Conservation (phyloP, 768 basidiomycete species). For the Neoboletus subvelutipes region DNA sequence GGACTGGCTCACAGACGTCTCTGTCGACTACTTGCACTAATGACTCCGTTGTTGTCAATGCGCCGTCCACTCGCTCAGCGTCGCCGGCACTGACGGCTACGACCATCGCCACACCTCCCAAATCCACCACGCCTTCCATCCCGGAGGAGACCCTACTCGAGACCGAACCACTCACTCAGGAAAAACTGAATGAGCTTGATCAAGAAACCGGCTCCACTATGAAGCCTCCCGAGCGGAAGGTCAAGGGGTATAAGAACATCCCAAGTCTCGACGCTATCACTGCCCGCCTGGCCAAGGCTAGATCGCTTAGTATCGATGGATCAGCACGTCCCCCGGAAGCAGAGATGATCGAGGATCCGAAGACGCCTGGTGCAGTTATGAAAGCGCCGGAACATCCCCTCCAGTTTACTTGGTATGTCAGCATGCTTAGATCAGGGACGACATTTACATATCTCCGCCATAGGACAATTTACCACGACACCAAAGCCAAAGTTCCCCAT, state of each 20-base stretch:
- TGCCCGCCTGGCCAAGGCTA: constrained; percentile 68
- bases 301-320: constrained; percentile 57
- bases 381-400: constrained; percentile 78
- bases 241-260: constrained; percentile 81
- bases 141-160: constrained; percentile 37
- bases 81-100: constrained; percentile 58
- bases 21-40: constrained; percentile 45
- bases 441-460: neutral
- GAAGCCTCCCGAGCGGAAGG: constrained; percentile 36
- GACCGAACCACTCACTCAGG: constrained; percentile 55
- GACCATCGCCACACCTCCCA: constrained; percentile 40
- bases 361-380: constrained; percentile 73
- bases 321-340: constrained; percentile 72
- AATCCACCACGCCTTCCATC: constrained; percentile 41
- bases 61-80: constrained; percentile 62
- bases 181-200: constrained; percentile 64
- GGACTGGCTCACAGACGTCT: constrained; percentile 58
- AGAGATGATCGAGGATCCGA: constrained; percentile 78
- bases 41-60: constrained; percentile 69
- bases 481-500: constrained; percentile 65
- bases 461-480: constrained; percentile 91
- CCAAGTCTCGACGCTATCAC: constrained; percentile 85
- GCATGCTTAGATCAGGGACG: neutral
- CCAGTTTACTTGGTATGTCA: constrained; percentile 71
- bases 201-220: constrained; percentile 44